Evolutionary conservation across 164 flowering plant genomes (phyloP), one percentile per base, ranked within the genome.

Genomic region (Akebia trifoliata): DNA sequence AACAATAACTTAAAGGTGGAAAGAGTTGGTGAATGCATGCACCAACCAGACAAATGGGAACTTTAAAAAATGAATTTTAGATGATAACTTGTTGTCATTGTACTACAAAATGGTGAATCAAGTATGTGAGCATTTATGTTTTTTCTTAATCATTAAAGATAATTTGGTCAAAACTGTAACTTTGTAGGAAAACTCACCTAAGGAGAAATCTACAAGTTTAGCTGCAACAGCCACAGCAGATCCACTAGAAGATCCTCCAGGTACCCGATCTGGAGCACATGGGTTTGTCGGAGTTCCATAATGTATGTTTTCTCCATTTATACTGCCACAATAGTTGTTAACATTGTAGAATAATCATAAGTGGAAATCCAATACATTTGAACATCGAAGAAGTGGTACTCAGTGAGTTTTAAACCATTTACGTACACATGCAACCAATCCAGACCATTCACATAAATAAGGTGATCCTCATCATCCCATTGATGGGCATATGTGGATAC

Each of bases 171-270:
- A 21, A 45, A 17, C 47, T 15, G 20, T 8, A 43, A 43, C 8
- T 3, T 7, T 4, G 46, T n/a, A 53, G 34, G 18, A 58, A 55
- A 46, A 17, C 67, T 59, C 20, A 85, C 98, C 98, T 46, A 93
- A 61, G 22, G 96, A 70, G 63, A 93, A 89, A 76, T 93, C 94
- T n/a, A 71, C 88, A 58, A 89, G 86, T 66, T 36, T 69, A 45
- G 92, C 91, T 53, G 80, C 84, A 53, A 93, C 97, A 14, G 94
- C 85, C 48, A 93, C 98, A 54, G 95, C 95, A 54, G 98, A 93
- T 46, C 97, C 97, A 70, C 98, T 87, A 26, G 98, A 89, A 38
- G 98, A 90, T 71, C 97, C 98, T 68, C 98, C 97, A 50, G 98
- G 97, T 20, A 87, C 76, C 50, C 85, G 73, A 68, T 82, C 89